Percentiles rank a stretch among this genome's conserved stretches.
phyloP scores from a whole-genome alignment of 2,329 filamentous ascomycete genomes.

The Phyllosticta citrichinensis region DNA sequence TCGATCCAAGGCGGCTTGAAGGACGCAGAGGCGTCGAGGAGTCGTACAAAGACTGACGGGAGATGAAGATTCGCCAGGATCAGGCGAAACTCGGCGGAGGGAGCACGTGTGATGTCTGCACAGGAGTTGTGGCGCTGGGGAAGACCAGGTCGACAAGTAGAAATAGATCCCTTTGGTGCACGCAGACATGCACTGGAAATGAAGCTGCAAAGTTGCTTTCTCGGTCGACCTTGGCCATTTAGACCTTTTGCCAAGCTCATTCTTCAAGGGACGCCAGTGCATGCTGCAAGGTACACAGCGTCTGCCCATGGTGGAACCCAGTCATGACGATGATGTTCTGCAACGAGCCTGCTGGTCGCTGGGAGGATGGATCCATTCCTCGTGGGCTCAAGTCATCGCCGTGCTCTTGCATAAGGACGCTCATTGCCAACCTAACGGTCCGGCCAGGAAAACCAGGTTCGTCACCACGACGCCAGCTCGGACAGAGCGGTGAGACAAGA shows the following conservation, averaged over 20 bases:
- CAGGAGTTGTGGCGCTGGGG: slow-evolving; percentile 4
- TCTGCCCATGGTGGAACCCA: neutral
- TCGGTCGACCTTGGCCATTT: neutral
- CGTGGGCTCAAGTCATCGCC: neutral
- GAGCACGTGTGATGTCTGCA: slow-evolving; percentile 6
- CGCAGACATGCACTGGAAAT: neutral
- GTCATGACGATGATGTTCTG: neutral
- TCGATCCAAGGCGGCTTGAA: slow-evolving; percentile 8
- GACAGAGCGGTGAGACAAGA: neutral
- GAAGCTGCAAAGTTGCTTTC: neutral
- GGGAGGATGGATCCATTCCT: neutral
- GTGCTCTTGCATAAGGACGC: neutral
- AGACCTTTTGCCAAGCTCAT: slow-evolving; percentile 7
- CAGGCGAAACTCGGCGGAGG: neutral
- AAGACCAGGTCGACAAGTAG: neutral
- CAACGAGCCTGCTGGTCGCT: neutral
- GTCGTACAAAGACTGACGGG: slow-evolving; percentile 8
- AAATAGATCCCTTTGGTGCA: neutral
- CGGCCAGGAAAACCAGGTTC: neutral
- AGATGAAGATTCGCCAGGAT: slow-evolving; percentile 7
- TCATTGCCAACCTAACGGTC: neutral
- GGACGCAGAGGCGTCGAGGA: slow-evolving; percentile 5
- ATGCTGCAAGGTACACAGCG: slow-evolving; percentile 10
- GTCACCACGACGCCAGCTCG: neutral
- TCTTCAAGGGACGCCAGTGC: slow-evolving; percentile 4